Evolutionary conservation across 495 filamentous ascomycete species (phyloP), one percentile per base, ranked within the genome.

Genomic region (Pseudotulostoma volvatum): DNA sequence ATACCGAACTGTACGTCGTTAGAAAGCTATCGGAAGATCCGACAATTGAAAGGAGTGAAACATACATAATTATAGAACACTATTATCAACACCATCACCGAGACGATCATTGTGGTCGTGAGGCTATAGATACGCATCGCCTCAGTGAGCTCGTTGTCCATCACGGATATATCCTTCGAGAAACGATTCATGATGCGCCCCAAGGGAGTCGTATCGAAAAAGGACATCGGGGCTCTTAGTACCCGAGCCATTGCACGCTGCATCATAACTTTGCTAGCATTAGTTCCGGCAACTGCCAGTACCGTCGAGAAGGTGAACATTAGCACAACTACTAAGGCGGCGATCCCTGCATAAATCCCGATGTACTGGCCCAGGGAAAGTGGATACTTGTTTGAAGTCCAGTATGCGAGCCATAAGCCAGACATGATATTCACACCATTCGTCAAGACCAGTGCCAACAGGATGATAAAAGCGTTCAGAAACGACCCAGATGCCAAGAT

Each of bases 181-280:
- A 97, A 97, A 15, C 90, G 81, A 52, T 96, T 97, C 7, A 85
- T 90, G 52, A 97, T 94, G 17, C 90, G 77, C n/a, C 90, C 90
- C 0, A 95, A 63, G 1, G 90, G 90, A 0, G 90, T 97, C 0
- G 88, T 95, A 46, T 95, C 90, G 63, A 96, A 95, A 66, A 96
- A 96, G 3, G 79, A 78, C 86, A 96, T 93, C 0, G 90, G 90
- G 0, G 90, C 88, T 34, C 86, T 73, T 31, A 97, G 66, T 1
- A 85, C 81, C 32, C 79, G 73, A 8, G 57, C 68, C 61, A 95
- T 81, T 16, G 90, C 87, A n/a, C 74, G 61, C 8, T 79, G 71
- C 31, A 95, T 69, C 68, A 96, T 84, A n/a, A 67, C 69, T 54
- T 77, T 84, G 51, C 79, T 84, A 4, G 86, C 70, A 7, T 66